phyloP scores from a whole-genome alignment of 371 early-diverging fungal species.

The Rhizoclosmatium hyalinum region DNA sequence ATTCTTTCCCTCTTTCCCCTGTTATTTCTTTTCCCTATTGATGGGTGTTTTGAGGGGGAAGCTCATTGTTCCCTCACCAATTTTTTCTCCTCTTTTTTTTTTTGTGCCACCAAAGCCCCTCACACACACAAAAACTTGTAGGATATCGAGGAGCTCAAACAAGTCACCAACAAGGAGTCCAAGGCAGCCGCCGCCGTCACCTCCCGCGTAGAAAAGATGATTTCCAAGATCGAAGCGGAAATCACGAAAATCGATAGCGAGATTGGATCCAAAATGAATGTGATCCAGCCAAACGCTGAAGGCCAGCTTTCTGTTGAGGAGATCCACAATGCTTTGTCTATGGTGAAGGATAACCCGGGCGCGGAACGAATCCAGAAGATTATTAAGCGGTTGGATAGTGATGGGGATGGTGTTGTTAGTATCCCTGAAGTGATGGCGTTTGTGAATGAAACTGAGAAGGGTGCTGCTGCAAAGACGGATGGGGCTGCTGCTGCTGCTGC shows the following conservation, averaged over 20 bases:
- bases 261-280: conserved; percentile 47
- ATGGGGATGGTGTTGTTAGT: conserved; percentile 60
- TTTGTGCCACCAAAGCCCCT: not conserved
- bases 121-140: not conserved
- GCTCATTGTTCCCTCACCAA: too few species aligned
- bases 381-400: conserved; percentile 69
- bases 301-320: conserved; percentile 69
- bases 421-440: conserved; percentile 51
- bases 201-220: conserved; percentile 55
- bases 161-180: conserved; percentile 47
- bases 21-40: too few species aligned
- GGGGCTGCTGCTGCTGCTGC: not conserved
- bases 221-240: conserved; percentile 73
- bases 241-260: conserved; percentile 49
- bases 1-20: not conserved
- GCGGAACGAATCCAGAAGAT: conserved; percentile 70
- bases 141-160: conserved; percentile 56
- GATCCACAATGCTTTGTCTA: conserved; percentile 67
- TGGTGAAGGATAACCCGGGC: conserved; percentile 69
- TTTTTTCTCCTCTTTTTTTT: not conserved
- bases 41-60: too few species aligned
- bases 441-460: conserved; percentile 43
- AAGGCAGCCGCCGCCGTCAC: conserved; percentile 41
- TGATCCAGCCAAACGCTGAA: conserved; percentile 48
- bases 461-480: not conserved